Conservation (phyloP, 164 flowering plant species). For the Vitis riparia region DNA sequence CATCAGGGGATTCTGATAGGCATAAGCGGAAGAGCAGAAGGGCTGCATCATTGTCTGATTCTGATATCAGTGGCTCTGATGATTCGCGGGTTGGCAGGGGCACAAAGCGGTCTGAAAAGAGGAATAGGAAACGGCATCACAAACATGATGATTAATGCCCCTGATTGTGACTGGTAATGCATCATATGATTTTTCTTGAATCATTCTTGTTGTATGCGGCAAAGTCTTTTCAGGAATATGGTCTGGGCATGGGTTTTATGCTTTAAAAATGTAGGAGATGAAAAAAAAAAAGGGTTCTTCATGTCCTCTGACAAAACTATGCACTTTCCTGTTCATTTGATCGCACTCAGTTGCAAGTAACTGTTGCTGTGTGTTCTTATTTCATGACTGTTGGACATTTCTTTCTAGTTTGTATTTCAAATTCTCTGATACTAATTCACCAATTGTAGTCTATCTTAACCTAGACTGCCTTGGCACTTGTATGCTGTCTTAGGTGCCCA, state of each 20-base stretch:
- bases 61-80: slow-evolving; percentile 55
- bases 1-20: slow-evolving; percentile 41
- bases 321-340: no score
- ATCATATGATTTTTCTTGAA: neutral
- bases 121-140: slow-evolving; percentile 44
- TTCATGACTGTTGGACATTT: no score
- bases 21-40: slow-evolving; percentile 57
- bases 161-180: neutral
- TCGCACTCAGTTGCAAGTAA: no score
- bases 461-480: no score
- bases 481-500: no score
- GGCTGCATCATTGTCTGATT: slow-evolving; percentile 40
- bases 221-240: neutral
- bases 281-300: neutral
- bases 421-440: no score
- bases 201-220: neutral
- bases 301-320: no score
- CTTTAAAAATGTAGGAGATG: neutral
- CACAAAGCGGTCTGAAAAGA: slow-evolving; percentile 59
- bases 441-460: no score
- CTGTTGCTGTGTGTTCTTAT: no score
- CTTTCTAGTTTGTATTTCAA: no score
- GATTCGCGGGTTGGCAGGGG: slow-evolving; percentile 65
- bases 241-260: neutral
- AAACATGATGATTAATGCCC: slow-evolving; percentile 21